Base-by-base conservation (phyloP, 345 rosid genomes). In the Mercurialis annua region DNA sequence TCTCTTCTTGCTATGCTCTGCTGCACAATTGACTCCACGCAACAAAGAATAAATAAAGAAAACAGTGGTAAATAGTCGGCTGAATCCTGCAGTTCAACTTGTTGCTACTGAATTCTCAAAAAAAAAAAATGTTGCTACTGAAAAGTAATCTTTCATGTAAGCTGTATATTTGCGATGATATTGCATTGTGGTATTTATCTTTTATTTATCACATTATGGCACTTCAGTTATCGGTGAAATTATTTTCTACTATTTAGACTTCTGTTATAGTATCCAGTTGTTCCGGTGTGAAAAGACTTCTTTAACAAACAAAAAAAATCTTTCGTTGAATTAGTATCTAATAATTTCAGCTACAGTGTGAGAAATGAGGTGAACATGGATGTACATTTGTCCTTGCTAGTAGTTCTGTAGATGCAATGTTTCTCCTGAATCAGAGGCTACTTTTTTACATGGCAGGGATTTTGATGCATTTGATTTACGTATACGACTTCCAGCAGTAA, bases 391-490 rank as follows among this genome's bases (percentile, higher is more conserved):
- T n/a, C 48, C 4, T 54, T 15, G 17, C 29, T 24, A 40, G 11
- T 46, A 17, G 47, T 67, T 16, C 10, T 46, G n/a, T 51, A 16
- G 33, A 5, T 42, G 34, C 14, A 50, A 6, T 21, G 20, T 7
- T 50, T 14, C 46, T 50, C 65, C 40, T 69, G 64, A 65, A 43
- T 46, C 64, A 63, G 66, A 55, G 49, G 17, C 59, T 67, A 46
- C 66, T 71, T 31, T 76, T 72, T 73, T 59, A 67, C 67, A 44
- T 76, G 31, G 63, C 92, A 94, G 99, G 90, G 99, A 94, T 77
- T 94, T 94, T 64, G 99, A 94, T 80, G 74, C 85, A 65, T 94
- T 85, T 86, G 99, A 94, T 78, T 80, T 94, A 75, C 85, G 99
- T 77, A 77, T 89, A 81, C 94, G 90, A 55, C 96, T 94, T 61